These are phyloP conservation scores for Ceratocystis smalleyi DNA, from an alignment of 2,329 filamentous ascomycete species.

Conservation along the genomic window DNA sequence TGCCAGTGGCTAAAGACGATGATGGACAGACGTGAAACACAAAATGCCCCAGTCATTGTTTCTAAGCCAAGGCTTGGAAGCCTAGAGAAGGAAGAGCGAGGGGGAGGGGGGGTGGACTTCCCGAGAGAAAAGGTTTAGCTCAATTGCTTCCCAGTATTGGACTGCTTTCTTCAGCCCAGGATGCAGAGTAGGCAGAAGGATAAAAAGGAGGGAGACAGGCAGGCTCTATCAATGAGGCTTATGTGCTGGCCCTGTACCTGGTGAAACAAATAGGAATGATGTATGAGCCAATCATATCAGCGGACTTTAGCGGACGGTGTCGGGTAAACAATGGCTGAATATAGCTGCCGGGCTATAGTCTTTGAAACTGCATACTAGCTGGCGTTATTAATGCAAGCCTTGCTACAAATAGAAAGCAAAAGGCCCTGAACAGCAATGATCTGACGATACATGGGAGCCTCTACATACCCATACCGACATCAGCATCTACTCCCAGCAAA, in stretches of 20 bases:
- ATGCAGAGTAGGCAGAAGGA: neutral
- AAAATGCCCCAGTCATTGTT: neutral
- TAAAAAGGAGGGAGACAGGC: neutral
- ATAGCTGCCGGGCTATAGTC: too few species aligned
- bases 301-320: neutral
- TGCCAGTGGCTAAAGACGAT: neutral
- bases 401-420: too few species aligned
- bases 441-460: too few species aligned
- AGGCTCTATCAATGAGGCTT: neutral
- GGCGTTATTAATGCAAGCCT: too few species aligned
- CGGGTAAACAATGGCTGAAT: neutral
- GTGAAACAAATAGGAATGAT: neutral
- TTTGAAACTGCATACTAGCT: too few species aligned
- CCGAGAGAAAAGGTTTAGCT: too few species aligned
- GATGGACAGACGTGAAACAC: slow-evolving; percentile 1
- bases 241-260: neutral
- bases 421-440: too few species aligned
- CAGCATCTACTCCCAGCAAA: neutral
- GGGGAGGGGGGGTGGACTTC: too few species aligned
- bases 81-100: neutral
- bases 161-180: neutral
- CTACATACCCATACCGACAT: too few species aligned
- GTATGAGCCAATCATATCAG: neutral
- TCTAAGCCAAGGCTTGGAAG: neutral
- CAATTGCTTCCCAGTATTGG: too few species aligned